Base-by-base conservation (phyloP, 1,284 basidiomycete species). In the Naganishia sp. region DNA sequence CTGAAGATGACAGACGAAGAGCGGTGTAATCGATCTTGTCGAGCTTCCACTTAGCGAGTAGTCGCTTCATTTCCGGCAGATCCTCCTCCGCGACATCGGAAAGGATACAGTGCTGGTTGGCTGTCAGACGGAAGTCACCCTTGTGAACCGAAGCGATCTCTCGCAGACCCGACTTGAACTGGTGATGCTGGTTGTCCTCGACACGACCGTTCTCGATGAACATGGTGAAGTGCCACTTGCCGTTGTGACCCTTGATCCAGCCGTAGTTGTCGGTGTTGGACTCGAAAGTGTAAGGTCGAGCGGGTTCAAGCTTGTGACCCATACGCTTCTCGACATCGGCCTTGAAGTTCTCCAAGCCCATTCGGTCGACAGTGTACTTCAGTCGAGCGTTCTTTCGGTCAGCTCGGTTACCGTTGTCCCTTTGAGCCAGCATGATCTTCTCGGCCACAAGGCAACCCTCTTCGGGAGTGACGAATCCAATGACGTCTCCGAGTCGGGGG, bases 171-270 rank as follows among this genome's bases (percentile, higher is more conserved):
- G 90, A 89, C 84, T 98, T 97, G 88, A 94, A 98, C 70, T 93
- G 87, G 65, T 85, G 84, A 54, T 73, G 72, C 52, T 87, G 90
- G 78, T 93, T 92, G 79, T 99, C 93, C 80, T 94, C 90, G 45
- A 99, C 87, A 64, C 95, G 90, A 13, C 96, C 96, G 77, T 99
- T 99, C 82, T 99, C 95, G 78, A 99, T 90, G 81, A 94, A 99
- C 77, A 91, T 84, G 61, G 89, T 94, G 81, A 93, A 95, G 79
- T 97, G 93, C 79, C 93, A 89, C 74, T 85, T 88, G 72, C 94
- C 94, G 74, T 96, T 88, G 75, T 90, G 84, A 68, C 93, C 94
- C 43, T 86, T 88, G 56, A 85, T 82, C 95, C 95, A 99, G 61
- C 96, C 96, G 75, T 88, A 99, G 76, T 92, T 86, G 80, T 99